These are phyloP conservation scores for Xerocomus nothofagi DNA, from an alignment of 1,284 basidiomycete genomes.

Conservation along the genomic window DNA sequence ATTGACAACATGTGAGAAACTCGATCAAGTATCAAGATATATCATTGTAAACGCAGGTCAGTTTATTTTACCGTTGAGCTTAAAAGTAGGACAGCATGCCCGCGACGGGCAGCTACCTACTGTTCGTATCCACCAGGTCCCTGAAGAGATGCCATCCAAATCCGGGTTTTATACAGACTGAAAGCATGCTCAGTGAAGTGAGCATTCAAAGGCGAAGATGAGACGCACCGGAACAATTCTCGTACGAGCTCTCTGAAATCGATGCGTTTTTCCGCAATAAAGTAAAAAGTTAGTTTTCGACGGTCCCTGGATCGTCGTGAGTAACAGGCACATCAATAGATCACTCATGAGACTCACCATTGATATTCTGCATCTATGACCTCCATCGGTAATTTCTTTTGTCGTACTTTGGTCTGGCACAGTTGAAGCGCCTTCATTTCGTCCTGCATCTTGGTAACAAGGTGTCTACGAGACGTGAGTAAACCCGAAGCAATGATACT, in stretches of 20 bases:
- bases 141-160: constrained; percentile 71
- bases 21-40: constrained; percentile 25
- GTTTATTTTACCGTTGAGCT: constrained; percentile 11
- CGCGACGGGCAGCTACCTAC: constrained; percentile 19
- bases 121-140: constrained; percentile 42
- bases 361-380: constrained; percentile 98
- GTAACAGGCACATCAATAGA: neutral
- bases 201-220: neutral
- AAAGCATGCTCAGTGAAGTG: neutral
- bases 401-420: constrained; percentile 87
- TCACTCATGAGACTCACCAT: constrained; percentile 58
- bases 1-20: constrained; percentile 15
- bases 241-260: constrained; percentile 96
- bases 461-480: constrained; percentile 48
- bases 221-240: constrained; percentile 78
- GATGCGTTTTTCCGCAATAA: constrained; percentile 92
- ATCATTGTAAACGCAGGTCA: constrained; percentile 22
- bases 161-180: constrained; percentile 73
- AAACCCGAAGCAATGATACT: neutral
- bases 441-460: constrained; percentile 83
- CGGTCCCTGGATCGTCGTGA: constrained; percentile 69
- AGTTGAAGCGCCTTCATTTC: constrained; percentile 91
- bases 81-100: neutral
- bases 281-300: constrained; percentile 97
- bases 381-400: constrained; percentile 95